A percentile compares a stretch with the other conserved stretches of the same genome.
phyloP scores from a whole-genome alignment of 495 filamentous ascomycete genomes.

The Tuber magnatum region DNA sequence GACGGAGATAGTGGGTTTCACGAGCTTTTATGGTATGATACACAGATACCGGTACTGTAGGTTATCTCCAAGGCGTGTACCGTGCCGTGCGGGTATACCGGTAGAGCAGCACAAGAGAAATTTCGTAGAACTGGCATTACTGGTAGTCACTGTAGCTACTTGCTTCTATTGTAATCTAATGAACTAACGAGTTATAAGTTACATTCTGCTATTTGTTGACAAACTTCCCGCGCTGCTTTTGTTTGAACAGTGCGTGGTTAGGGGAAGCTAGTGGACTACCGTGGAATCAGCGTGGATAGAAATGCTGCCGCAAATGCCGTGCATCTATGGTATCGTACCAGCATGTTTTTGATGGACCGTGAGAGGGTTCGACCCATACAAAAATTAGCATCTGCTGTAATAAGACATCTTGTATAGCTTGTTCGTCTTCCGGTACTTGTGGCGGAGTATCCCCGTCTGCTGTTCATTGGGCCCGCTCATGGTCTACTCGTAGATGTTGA shows the following conservation, averaged over 20 bases:
- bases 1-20: too few species aligned
- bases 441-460: too few species aligned
- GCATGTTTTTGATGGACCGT: neutral
- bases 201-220: neutral
- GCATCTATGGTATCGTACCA: neutral
- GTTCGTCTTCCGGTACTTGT: too few species aligned
- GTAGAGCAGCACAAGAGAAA: neutral
- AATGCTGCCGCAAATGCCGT: neutral
- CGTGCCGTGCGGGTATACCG: too few species aligned
- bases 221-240: neutral
- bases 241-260: neutral
- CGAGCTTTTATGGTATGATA: too few species aligned
- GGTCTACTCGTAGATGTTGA: neutral
- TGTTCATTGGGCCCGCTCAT: too few species aligned
- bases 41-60: neutral
- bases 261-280: neutral
- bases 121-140: neutral
- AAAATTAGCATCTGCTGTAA: neutral
- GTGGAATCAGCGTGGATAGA: neutral
- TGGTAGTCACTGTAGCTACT: neutral
- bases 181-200: too few species aligned
- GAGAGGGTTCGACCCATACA: neutral
- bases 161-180: neutral
- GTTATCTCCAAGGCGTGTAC: neutral
- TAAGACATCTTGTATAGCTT: neutral